Percentiles rank a stretch among this genome's conserved stretches.
Evolutionary conservation across 2,329 filamentous ascomycete genomes (phyloP).

Genomic region (Davidsoniella eucalypti): DNA sequence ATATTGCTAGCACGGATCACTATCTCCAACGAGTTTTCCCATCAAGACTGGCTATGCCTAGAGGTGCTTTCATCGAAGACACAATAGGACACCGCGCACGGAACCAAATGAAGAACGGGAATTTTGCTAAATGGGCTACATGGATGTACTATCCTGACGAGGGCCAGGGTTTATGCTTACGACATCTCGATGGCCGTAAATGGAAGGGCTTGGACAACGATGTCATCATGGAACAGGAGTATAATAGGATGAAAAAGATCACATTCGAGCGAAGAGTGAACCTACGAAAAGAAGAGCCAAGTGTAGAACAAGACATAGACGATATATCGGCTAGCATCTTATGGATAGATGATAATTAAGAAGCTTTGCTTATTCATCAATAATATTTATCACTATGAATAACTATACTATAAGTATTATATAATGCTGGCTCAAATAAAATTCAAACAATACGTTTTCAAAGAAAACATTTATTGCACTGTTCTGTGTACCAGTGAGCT

Average conservation of each 20-base stretch:
- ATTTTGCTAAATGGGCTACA: conserved; percentile 35
- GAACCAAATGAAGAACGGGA: conserved; percentile 38
- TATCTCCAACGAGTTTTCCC: conserved; percentile 35
- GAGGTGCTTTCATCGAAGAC: conserved; percentile 41
- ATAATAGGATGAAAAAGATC: conserved; percentile 15
- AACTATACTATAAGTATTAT: background rate
- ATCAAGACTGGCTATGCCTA: conserved; percentile 29
- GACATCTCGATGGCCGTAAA: conserved; percentile 34
- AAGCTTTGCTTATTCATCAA: background rate
- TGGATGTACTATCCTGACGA: conserved; percentile 38
- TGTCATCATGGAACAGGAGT: conserved; percentile 15
- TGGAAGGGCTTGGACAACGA: conserved; percentile 24
- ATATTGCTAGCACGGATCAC: conserved; percentile 31
- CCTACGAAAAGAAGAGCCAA: background rate
- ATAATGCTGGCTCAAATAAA: background rate
- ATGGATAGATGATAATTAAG: background rate
- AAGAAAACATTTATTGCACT: background rate
- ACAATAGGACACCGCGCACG: conserved; percentile 36
- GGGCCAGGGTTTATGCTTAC: conserved; percentile 28
- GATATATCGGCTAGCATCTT: background rate
- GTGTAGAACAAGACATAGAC: background rate
- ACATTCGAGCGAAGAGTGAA: background rate
- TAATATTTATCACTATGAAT: too few relatives aligned
- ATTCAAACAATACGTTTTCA: background rate
- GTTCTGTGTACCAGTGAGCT: conserved; percentile 4